A percentile compares a stretch with the other conserved stretches of the same genome.
Conservation (phyloP, 2,329 filamentous ascomycete genomes). For the Talaromyces albobiverticillius region DNA sequence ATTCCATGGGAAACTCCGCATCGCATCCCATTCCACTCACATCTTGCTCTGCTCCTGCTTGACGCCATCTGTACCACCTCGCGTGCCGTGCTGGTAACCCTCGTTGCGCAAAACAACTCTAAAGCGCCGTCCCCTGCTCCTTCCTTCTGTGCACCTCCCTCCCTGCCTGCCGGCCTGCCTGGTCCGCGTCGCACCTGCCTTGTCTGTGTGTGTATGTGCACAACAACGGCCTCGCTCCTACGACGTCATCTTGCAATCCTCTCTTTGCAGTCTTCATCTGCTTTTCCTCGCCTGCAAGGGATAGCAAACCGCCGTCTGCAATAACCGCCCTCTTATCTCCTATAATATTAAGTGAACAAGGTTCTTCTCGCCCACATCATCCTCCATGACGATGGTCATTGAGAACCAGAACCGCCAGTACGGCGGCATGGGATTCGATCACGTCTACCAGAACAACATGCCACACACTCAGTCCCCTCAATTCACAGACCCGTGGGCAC, state of each 20-base stretch:
- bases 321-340: background rate
- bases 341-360: background rate
- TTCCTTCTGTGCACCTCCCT: constrained; percentile 3
- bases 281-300: background rate
- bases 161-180: background rate
- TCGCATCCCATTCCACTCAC: no score
- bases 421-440: constrained; percentile 74
- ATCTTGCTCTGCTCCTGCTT: background rate
- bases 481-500: constrained; percentile 87
- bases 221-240: background rate
- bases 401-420: constrained; percentile 82
- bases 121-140: background rate
- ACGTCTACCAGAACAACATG: constrained; percentile 68
- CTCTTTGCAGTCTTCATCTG: background rate
- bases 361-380: constrained; percentile 14
- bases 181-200: constrained; percentile 16
- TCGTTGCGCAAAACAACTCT: constrained; percentile 12
- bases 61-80: background rate
- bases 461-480: constrained; percentile 63
- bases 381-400: constrained; percentile 90
- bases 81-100: no score
- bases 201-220: background rate
- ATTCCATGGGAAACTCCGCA: background rate
- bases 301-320: background rate
- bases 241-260: constrained; percentile 7